Evolutionary conservation across 768 basidiomycete species (phyloP).

Genomic region (Rhodocollybia butyracea): DNA sequence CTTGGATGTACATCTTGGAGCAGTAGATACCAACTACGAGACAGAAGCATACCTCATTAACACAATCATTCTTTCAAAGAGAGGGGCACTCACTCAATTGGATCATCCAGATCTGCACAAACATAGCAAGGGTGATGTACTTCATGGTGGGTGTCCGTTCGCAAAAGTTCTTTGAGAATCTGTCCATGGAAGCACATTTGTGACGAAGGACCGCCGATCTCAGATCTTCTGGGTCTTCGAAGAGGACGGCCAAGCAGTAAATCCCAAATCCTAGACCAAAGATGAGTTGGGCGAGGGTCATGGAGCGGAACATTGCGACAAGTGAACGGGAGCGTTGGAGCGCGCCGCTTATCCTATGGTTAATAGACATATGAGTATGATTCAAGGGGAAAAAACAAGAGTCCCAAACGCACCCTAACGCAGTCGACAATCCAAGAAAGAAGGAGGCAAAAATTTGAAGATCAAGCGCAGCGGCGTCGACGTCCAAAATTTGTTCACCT

Average conservation of each 20-base stretch:
- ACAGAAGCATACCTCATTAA: not conserved
- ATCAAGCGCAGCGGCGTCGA: not conserved
- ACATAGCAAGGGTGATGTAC: not conserved
- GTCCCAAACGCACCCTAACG: not conserved
- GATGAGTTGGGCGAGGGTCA: conserved; percentile 1
- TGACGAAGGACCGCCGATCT: not conserved
- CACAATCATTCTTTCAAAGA: not conserved
- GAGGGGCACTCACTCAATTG: not conserved
- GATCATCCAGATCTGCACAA: not conserved
- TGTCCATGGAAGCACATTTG: not conserved
- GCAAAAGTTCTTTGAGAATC: not conserved
- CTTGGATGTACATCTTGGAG: not conserved
- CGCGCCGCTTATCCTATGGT: not conserved
- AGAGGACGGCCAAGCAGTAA: not conserved
- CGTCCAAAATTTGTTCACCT: conserved; percentile 4
- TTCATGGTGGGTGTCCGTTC: conserved; percentile 1
- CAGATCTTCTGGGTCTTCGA: not conserved
- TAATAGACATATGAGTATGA: not conserved
- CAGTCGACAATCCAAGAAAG: not conserved
- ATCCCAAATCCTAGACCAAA: conserved; percentile 1
- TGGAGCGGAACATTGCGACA: conserved; percentile 3
- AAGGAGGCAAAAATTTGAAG: conserved; percentile 2
- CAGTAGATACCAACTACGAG: not conserved
- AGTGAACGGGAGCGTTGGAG: not conserved
- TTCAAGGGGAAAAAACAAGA: too few relatives aligned